Conservation (phyloP, 306 rosid species). For the Sindora glabra region DNA sequence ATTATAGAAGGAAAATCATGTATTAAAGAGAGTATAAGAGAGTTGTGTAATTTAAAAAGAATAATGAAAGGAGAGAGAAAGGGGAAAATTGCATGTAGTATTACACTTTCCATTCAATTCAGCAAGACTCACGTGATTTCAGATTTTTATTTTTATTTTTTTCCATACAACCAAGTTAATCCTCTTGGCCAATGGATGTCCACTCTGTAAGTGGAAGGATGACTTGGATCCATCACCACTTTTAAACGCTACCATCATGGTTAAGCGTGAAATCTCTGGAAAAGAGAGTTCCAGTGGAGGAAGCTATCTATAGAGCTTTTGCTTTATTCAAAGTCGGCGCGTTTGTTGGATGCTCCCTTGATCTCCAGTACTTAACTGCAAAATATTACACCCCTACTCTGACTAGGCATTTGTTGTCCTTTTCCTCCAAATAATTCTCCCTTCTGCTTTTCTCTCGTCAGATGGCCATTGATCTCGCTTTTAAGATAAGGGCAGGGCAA, state of each 20-base stretch:
- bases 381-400: too few relatives aligned
- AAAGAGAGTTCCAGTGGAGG: constrained; percentile 62
- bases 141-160: too few relatives aligned
- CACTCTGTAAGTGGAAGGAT: constrained; percentile 26
- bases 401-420: too few relatives aligned
- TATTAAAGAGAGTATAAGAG: too few relatives aligned
- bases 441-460: background rate
- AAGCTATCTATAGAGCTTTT: constrained; percentile 27
- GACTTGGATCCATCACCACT: constrained; percentile 41
- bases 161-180: constrained; percentile 25
- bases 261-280: constrained; percentile 24
- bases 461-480: background rate
- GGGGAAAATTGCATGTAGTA: too few relatives aligned
- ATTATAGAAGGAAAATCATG: too few relatives aligned
- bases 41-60: too few relatives aligned
- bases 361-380: too few relatives aligned
- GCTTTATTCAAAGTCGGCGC: constrained; percentile 55
- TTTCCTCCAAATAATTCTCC: too few relatives aligned
- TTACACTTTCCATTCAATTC: too few relatives aligned
- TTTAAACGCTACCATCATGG: constrained; percentile 52
- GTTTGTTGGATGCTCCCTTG: constrained; percentile 28
- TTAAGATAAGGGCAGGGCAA: constrained; percentile 9
- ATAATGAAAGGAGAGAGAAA: too few relatives aligned
- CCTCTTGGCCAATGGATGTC: constrained; percentile 2
- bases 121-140: too few relatives aligned